phyloP scores from a whole-genome alignment of 441 rosid genomes.

The Populus hybrid region DNA sequence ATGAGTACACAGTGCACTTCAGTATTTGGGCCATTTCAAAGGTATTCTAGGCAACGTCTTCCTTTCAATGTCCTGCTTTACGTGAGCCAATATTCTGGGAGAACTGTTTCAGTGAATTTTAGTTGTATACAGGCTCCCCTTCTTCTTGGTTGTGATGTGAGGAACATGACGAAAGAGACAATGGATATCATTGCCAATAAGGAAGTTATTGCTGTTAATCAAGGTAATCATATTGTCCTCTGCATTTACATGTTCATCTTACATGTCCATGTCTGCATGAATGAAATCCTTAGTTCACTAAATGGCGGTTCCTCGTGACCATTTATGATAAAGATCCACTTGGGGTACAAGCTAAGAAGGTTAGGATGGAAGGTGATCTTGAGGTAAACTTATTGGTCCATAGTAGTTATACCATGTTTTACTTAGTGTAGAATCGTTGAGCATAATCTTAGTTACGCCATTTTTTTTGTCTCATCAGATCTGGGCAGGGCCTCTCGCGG shows the following conservation, averaged over 20 bases:
- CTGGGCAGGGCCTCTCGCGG: conserved; percentile 54
- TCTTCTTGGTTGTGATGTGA: conserved; percentile 50
- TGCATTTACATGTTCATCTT: neutral
- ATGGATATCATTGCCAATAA: conserved; percentile 30
- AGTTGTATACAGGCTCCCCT: conserved; percentile 42
- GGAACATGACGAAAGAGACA: conserved; percentile 31
- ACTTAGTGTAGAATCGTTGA: neutral
- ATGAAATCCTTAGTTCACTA: neutral
- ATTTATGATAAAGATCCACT: conserved; percentile 46
- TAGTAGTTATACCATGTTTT: neutral
- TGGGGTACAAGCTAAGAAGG: conserved; percentile 62
- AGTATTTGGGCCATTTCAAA: conserved; percentile 64
- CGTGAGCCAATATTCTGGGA: neutral
- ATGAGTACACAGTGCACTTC: conserved; percentile 55
- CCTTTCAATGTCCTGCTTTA: neutral
- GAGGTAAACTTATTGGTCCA: conserved; percentile 35
- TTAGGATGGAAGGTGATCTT: conserved; percentile 42
- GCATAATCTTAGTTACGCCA: neutral
- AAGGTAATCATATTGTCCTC: conserved; percentile 39
- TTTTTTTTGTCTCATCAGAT: conserved; percentile 27
- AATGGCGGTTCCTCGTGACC: conserved; percentile 7
- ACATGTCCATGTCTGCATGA: neutral
- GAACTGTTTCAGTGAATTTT: conserved; percentile 4
- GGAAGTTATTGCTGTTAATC: conserved; percentile 52
- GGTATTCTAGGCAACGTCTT: conserved; percentile 23